Base-by-base conservation (phyloP, 192 early-diverging fungal species). In the Coemansia sp. region DNA sequence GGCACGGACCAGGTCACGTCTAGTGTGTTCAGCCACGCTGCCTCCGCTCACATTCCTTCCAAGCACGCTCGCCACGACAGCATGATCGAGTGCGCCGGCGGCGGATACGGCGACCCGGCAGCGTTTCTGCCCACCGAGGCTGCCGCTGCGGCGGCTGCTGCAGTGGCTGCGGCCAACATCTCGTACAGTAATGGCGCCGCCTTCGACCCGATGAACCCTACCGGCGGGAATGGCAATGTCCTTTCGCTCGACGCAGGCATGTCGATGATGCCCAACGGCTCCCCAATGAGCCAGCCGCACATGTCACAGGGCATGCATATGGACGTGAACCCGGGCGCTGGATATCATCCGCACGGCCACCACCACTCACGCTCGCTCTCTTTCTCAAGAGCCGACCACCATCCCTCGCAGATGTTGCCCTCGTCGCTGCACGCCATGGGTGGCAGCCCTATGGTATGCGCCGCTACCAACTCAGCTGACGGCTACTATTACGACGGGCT, bases 51-150 rank as follows among this genome's bases (percentile, higher is more conserved):
- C 55, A 32, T 57, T 7, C 44, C 66, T 10, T 51, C 66, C 9
- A 80, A 80, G 66, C 73, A 80, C 25, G 69, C 69, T 6, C 73
- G 77, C 48, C 73, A 75, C 34, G 69, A 48, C 62, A 75, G 77
- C 45, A 61, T 75, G 12, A 67, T 70, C 29, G 65, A 66, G 2
- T 25, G 45, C 21, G 17, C 46, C 10, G 6, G 21, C 8, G 37
- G 11, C 39, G 38, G 21, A 7, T 57, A 57, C 7, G 55, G 55
- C 3, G 55, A 32, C 29, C 27, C 55, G 5, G 55, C 31, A 10
- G 27, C 55, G 14, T 57, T 34, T 31, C 11, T 57, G 55, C 29
- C 55, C 17, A 9, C 60, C 14, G 74, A 75, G 21, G 39, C 74
- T n/a, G 58, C 66, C 32, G 65, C 69, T 4, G 46, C 62, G 4